phyloP scores from a whole-genome alignment of 441 rosid genomes.

The Rhodomyrtus psidioides region DNA sequence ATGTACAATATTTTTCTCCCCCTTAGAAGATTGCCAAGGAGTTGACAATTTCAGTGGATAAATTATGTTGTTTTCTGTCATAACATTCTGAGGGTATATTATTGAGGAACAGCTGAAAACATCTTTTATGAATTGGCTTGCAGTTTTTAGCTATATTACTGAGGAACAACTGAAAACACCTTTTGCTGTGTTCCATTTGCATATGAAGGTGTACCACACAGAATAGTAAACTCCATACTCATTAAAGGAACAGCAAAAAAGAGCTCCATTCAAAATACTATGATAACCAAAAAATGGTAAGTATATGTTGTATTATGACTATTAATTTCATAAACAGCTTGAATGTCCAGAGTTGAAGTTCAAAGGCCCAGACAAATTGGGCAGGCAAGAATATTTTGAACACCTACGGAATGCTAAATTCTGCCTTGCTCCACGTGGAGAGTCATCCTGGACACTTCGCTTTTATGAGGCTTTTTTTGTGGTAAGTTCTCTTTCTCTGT shows the following conservation, averaged over 20 bases:
- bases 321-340: slow-evolving; percentile 53
- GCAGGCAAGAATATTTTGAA: slow-evolving; percentile 75
- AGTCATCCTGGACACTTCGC: slow-evolving; percentile 97
- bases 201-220: background rate
- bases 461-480: slow-evolving; percentile 92
- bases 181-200: background rate
- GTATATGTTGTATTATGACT: background rate
- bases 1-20: background rate
- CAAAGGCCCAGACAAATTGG: slow-evolving; percentile 73
- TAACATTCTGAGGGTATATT: background rate
- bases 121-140: background rate
- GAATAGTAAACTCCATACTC: background rate
- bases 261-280: background rate
- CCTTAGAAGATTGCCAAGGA: background rate
- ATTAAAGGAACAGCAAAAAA: background rate
- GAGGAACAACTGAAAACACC: background rate
- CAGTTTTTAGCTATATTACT: background rate
- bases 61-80: background rate
- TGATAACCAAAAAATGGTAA: background rate
- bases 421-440: slow-evolving; percentile 96
- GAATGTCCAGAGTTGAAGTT: slow-evolving; percentile 94
- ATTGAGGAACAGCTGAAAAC: background rate
- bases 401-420: slow-evolving; percentile 87
- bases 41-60: background rate
- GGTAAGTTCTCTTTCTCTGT: slow-evolving; percentile 31